Evolutionary conservation across 257 asterid species (phyloP), one percentile per base, ranked within the genome.

Genomic region (Gardenia jasminoides): DNA sequence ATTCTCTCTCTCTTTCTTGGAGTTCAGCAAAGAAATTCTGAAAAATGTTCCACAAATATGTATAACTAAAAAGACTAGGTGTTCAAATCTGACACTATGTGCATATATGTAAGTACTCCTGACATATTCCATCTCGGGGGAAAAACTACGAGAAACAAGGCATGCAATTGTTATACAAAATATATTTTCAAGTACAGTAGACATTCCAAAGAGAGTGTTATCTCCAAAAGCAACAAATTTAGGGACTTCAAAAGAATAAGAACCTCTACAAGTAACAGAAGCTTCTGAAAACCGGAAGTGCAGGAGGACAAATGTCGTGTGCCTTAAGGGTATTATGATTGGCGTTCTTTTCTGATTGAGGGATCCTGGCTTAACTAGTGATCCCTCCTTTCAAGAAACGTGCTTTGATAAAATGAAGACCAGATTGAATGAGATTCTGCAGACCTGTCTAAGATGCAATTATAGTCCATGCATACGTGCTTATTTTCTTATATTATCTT

Each of bases 21-120:
- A 94, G 94, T 86, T 91, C 97, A 9, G 83, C 84, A 54, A 94
- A 94, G 78, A 94, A 94, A 50, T 86, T 80, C 97, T 92, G 91
- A 19, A 70, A 70, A 11, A 26, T 36, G 28, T 28, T 70, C 44
- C 19, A n/a, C 30, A 46, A 22, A 24, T n/a, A 20, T 24, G 12
- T 44, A 19, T 12, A 70, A 17, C 13, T 30, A 31, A 13, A 15
- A 20, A 67, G 30, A 22, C 0, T 62, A 11, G 3, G 10, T 30
- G 10, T 30, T 15, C 17, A 3, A 28, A 19, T 11, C 7, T 73
- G 67, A 31, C 54, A n/a, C 67, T 19, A 46, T n/a, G n/a, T 44
- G 54, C 33, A 71, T 30, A n/a, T 7, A 22, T 15, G 58, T 7
- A 71, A 64, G 5, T n/a, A n/a, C n/a, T 28, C 69, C 15, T 10